A percentile compares a stretch with the other conserved stretches of the same genome.
Evolutionary conservation across 2,329 filamentous ascomycete genomes (phyloP).

Genomic region (Amesomyces nigricolor): DNA sequence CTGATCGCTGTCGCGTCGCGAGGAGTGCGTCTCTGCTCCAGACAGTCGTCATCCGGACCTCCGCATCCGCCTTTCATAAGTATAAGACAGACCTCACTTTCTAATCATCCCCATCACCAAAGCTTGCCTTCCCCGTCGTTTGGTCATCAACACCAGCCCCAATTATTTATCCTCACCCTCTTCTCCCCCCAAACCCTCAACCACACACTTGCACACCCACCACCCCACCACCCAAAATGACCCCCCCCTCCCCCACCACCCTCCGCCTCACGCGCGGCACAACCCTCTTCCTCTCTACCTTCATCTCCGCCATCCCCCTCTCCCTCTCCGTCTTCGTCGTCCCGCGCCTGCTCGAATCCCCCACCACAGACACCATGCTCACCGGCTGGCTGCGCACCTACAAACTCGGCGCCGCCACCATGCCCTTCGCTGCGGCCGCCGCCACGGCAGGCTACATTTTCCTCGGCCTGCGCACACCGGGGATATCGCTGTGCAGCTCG

Average conservation of each 20-base stretch:
- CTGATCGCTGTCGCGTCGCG: too few relatives aligned
- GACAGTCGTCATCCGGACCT: too few relatives aligned
- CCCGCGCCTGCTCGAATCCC: slow-evolving; percentile 50
- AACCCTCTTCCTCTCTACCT: slow-evolving; percentile 46
- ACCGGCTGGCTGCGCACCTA: slow-evolving; percentile 48
- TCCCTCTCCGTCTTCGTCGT: slow-evolving; percentile 40
- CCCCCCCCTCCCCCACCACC: neutral
- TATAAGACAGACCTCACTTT: too few relatives aligned
- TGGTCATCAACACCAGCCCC: too few relatives aligned
- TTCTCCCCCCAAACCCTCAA: neutral
- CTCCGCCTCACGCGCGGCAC: slow-evolving; percentile 36
- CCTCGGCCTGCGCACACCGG: slow-evolving; percentile 37
- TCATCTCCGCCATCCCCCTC: slow-evolving; percentile 36
- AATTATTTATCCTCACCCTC: too few relatives aligned
- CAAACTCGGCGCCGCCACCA: slow-evolving; percentile 34
- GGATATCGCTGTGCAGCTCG: slow-evolving; percentile 1
- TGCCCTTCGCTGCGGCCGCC: slow-evolving; percentile 37
- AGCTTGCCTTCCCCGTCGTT: too few relatives aligned
- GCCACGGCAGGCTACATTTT: slow-evolving; percentile 40
- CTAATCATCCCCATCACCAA: too few relatives aligned
- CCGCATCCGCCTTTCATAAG: too few relatives aligned
- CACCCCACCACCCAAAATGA: slow-evolving; percentile 6
- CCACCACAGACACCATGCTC: slow-evolving; percentile 45
- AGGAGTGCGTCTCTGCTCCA: too few relatives aligned
- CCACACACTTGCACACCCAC: neutral